These are phyloP conservation scores for Lantana camara DNA, from an alignment of 257 asterid species.

Conservation along the genomic window DNA sequence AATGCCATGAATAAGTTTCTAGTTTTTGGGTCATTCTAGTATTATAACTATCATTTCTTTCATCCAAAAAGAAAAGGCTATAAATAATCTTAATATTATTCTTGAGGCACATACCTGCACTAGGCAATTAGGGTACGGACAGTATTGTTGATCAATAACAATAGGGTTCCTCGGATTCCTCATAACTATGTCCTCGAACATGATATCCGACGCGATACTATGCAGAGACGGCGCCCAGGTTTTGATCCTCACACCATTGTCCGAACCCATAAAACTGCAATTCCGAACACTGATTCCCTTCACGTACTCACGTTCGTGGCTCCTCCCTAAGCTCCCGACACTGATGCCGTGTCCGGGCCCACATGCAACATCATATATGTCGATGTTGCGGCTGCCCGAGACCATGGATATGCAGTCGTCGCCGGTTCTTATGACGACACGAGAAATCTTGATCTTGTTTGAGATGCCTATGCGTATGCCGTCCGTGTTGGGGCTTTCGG, in stretches of 20 bases:
- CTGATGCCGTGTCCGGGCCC: conserved; percentile 97
- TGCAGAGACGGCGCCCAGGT: conserved; percentile 68
- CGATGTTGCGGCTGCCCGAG: conserved; percentile 54
- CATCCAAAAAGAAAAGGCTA: too few species aligned
- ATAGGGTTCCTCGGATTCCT: conserved; percentile 54
- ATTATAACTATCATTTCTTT: too few species aligned
- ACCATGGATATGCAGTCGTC: conserved; percentile 82
- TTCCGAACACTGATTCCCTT: conserved; percentile 43
- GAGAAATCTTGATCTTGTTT: conserved; percentile 38
- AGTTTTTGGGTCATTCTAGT: too few species aligned
- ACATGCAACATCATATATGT: conserved; percentile 47
- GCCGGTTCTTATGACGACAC: conserved; percentile 52
- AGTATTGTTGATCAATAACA: conserved; percentile 69
- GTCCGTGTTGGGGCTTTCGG: conserved; percentile 77
- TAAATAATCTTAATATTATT: too few species aligned
- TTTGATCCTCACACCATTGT: conserved; percentile 77
- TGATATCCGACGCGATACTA: conserved; percentile 50
- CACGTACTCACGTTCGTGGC: conserved; percentile 41
- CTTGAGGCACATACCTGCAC: too few species aligned
- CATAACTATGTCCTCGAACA: conserved; percentile 49
- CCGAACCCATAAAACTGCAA: conserved; percentile 50
- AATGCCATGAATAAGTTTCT: too few species aligned
- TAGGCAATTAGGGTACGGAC: conserved; percentile 33
- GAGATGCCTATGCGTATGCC: conserved; percentile 78
- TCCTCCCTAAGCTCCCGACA: conserved; percentile 65